Conservation (phyloP, 371 early-diverging fungal genomes). For the Mortierella sp. region DNA sequence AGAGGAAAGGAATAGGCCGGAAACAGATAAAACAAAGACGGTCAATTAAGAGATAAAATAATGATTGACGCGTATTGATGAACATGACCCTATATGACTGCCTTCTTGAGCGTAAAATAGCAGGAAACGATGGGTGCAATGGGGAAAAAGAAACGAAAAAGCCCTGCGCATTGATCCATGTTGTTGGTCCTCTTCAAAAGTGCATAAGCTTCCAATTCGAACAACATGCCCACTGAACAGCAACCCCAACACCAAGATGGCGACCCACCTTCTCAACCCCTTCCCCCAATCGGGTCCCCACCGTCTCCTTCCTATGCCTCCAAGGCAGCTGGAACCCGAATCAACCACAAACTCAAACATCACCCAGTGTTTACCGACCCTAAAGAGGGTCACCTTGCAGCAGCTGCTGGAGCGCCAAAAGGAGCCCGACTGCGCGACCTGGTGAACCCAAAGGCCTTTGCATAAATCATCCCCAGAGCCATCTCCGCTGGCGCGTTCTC, state of each 20-base stretch:
- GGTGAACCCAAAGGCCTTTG: neutral
- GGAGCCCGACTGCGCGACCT: neutral
- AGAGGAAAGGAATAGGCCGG: too few relatives aligned
- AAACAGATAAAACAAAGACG: too few relatives aligned
- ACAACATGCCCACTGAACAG: neutral
- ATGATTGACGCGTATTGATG: too few relatives aligned
- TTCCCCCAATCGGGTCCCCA: neutral
- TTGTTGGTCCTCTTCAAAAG: too few relatives aligned
- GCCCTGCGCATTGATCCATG: too few relatives aligned
- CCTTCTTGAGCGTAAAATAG: too few relatives aligned
- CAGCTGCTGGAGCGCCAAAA: neutral
- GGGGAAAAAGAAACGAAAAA: too few relatives aligned
- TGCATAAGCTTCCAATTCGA: too few relatives aligned
- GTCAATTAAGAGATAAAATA: too few relatives aligned
- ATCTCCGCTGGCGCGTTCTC: neutral
- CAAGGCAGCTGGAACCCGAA: neutral
- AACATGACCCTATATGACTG: too few relatives aligned
- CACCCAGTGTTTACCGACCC: neutral
- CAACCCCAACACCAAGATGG: neutral
- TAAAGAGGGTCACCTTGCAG: neutral
- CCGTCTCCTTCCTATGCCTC: slow-evolving; percentile 1
- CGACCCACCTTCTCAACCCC: neutral
- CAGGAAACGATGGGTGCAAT: too few relatives aligned
- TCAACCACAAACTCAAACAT: neutral
- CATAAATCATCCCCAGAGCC: neutral